phyloP scores from a whole-genome alignment of 2,329 filamentous ascomycete species.

The Albophoma yamanashiensis region DNA sequence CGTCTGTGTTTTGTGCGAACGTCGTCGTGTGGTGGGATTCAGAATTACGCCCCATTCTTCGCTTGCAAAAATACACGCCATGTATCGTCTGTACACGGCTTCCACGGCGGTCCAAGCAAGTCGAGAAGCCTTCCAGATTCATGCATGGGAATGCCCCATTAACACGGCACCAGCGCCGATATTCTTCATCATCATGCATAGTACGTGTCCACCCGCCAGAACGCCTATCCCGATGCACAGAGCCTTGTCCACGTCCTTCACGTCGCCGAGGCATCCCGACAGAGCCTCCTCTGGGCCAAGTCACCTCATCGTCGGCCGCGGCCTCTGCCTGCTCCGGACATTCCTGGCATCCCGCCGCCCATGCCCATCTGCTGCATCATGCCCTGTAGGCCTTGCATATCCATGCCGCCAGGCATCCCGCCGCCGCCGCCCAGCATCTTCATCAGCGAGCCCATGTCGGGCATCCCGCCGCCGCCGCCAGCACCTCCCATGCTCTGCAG shows the following conservation, averaged over 20 bases:
- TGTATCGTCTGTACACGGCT: neutral
- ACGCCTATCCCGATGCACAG: neutral
- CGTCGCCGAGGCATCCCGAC: too few species aligned
- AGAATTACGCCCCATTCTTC: neutral
- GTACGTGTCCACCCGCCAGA: neutral
- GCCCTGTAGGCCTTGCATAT: conserved; percentile 50
- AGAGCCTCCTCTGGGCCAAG: neutral
- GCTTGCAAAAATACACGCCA: neutral
- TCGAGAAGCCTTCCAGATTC: neutral
- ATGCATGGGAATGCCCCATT: neutral
- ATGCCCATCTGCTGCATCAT: conserved; percentile 68
- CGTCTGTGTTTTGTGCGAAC: too few species aligned
- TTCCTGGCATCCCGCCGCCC: conserved; percentile 32
- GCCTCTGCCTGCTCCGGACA: conserved; percentile 11
- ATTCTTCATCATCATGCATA: neutral
- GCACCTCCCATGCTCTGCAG: conserved; percentile 72
- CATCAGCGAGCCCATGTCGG: conserved; percentile 77
- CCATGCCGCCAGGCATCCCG: conserved; percentile 60
- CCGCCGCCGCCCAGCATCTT: conserved; percentile 74
- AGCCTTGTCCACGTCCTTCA: neutral
- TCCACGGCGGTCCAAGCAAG: neutral
- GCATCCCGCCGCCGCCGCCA: conserved; percentile 61
- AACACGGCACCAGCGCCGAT: neutral
- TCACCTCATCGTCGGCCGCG: neutral
- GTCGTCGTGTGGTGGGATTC: too few species aligned